Base-by-base conservation (phyloP, 1,139 yeast species). In the Suhomyces bribrorum region DNA sequence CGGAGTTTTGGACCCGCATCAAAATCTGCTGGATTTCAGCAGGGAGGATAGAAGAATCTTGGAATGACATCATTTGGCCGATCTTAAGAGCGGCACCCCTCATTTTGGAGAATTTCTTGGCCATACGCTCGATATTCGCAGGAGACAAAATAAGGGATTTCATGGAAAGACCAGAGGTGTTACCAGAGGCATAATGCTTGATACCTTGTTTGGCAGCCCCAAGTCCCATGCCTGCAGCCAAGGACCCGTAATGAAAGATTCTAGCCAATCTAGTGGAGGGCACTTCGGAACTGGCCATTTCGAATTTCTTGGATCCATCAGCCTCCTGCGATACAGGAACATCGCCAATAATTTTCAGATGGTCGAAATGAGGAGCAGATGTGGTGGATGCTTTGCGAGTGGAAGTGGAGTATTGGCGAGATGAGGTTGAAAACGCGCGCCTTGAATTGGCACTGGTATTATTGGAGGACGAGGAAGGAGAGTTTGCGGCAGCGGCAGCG, bases 71-170 rank as follows among this genome's bases (percentile, higher is more conserved):
- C 83, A 92, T 79, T 64, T 92, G 99, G 12, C 98, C 99, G 38
- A 92, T 77, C 58, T 92, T 92, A 54, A 92, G 73, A 3, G 98
- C 99, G 3, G 98, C 99, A 11, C 99, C 99, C 57, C 99, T 77
- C 99, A 92, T 92, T 56, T 86, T 82, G 37, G 94, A 81, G 53
- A 92, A 80, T 59, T 88, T 89, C 49, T 77, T 80, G 12, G 96
- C 95, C 72, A 92, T 79, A 38, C 95, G 67, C 53, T 92, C 96
- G 34, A 92, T 82, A 59, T 92, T 92, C 18, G 79, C 77, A 2
- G 95, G 90, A 4, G 88, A 83, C 48, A 92, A 69, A 3, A 94
- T 67, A 32, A 89, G 61, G 2, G 85, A 78, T 44, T 75, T 75
- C 62, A 81, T 64, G 11, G 78, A 65, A n/a, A 83, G 70, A 3